Percentiles rank a stretch among this genome's conserved stretches.
These are phyloP conservation scores for Solanum medicagineum DNA, from an alignment of 257 asterid species.

Conservation along the genomic window DNA sequence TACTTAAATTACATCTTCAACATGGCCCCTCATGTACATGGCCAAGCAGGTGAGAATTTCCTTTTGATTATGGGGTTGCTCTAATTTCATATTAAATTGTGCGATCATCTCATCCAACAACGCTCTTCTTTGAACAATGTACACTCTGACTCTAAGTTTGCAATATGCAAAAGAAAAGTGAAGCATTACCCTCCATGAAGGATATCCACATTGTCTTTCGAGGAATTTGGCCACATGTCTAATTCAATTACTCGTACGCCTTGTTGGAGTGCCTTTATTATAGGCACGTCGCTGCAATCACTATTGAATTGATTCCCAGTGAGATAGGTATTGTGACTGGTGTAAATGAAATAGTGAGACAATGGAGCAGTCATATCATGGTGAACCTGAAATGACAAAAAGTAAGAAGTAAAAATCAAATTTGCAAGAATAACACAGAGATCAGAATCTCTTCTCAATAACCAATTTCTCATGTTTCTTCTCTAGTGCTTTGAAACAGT, in stretches of 20 bases:
- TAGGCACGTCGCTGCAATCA: slow-evolving; percentile 54
- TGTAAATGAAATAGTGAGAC: slow-evolving; percentile 58
- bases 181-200: slow-evolving; percentile 70
- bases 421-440: neutral
- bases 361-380: slow-evolving; percentile 66
- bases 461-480: neutral
- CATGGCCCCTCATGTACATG: no score
- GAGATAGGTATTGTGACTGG: slow-evolving; percentile 74
- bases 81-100: neutral
- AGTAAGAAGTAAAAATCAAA: neutral
- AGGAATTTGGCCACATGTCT: slow-evolving; percentile 81
- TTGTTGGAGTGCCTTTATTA: slow-evolving; percentile 45
- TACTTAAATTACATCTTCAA: no score
- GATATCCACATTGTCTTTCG: slow-evolving; percentile 53
- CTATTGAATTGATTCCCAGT: slow-evolving; percentile 76
- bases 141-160: neutral
- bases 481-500: neutral
- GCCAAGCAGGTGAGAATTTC: no score
- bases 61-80: no score
- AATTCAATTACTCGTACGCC: slow-evolving; percentile 76
- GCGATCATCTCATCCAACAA: neutral
- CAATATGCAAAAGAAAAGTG: neutral
- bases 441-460: neutral
- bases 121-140: neutral
- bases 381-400: slow-evolving; percentile 27